A percentile compares a stretch with the other conserved stretches of the same genome.
These are phyloP conservation scores for Trichosanthes truncata DNA, from an alignment of 306 rosid genomes.

Conservation along the genomic window DNA sequence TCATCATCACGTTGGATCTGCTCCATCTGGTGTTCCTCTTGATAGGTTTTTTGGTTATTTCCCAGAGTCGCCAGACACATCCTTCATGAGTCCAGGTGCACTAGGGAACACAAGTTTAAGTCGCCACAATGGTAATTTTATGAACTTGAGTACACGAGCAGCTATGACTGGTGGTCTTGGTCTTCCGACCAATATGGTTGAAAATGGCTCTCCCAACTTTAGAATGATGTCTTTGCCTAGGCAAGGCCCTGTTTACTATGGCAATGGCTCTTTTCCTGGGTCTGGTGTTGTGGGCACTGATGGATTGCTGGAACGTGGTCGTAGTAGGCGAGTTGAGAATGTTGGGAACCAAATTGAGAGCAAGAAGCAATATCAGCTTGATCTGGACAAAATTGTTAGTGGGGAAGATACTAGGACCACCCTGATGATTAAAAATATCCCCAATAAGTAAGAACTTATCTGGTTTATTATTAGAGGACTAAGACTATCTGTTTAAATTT, in stretches of 20 bases:
- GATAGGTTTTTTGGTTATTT: conserved; percentile 67
- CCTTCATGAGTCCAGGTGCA: conserved; percentile 41
- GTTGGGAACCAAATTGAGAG: conserved; percentile 49
- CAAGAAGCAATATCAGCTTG: conserved; percentile 88
- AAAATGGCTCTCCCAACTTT: conserved; percentile 57
- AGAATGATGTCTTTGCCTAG: conserved; percentile 74
- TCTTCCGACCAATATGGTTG: conserved; percentile 53
- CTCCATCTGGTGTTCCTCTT: conserved; percentile 77
- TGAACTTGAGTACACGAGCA: conserved; percentile 47
- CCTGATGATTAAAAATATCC: conserved; percentile 90
- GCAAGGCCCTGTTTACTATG: conserved; percentile 53
- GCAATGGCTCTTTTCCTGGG: conserved; percentile 61
- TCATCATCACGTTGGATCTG: conserved; percentile 76
- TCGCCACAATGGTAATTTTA: conserved; percentile 50
- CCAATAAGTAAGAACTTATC: conserved; percentile 61
- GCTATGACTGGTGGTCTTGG: conserved; percentile 45
- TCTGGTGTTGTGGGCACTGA: conserved; percentile 35
- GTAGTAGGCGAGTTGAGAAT: conserved; percentile 61
- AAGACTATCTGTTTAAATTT: neutral
- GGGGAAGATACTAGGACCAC: conserved; percentile 93
- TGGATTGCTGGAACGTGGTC: conserved; percentile 51
- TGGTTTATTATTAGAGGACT: neutral
- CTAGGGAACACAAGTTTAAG: conserved; percentile 48
- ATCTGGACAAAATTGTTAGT: conserved; percentile 60
- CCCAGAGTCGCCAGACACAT: conserved; percentile 75